A percentile compares a stretch with the other conserved stretches of the same genome.
Evolutionary conservation across 768 basidiomycete genomes (phyloP).

Genomic region (Clathrus columnatus): DNA sequence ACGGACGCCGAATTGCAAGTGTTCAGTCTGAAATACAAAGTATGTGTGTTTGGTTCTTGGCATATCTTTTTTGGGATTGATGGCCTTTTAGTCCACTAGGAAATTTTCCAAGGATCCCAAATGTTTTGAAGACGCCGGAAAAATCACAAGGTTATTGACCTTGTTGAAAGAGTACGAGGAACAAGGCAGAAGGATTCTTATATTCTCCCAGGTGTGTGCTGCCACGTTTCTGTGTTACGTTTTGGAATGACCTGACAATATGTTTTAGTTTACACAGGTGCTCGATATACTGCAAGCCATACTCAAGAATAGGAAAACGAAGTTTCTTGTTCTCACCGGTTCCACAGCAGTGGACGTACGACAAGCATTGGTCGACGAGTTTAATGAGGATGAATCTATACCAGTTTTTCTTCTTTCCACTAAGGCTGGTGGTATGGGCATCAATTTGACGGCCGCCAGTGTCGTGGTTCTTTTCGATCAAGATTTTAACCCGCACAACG

Average conservation of each 20-base stretch:
- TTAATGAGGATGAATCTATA: constrained; percentile 76
- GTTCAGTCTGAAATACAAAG: constrained; percentile 83
- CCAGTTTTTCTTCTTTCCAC: constrained; percentile 86
- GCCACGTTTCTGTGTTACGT: background rate
- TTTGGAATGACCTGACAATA: background rate
- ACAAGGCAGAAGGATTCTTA: constrained; percentile 72
- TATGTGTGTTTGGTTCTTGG: constrained; percentile 20
- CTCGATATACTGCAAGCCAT: constrained; percentile 87
- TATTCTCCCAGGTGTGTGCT: constrained; percentile 81
- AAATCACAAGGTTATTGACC: constrained; percentile 63
- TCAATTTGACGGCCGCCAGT: constrained; percentile 92
- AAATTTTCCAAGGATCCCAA: constrained; percentile 66
- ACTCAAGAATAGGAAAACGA: constrained; percentile 60
- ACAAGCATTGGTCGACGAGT: constrained; percentile 91
- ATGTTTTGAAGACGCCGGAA: constrained; percentile 83
- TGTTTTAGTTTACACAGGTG: constrained; percentile 81
- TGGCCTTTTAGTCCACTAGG: constrained; percentile 46
- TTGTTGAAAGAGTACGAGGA: constrained; percentile 59
- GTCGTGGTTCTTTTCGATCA: constrained; percentile 98
- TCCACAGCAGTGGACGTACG: constrained; percentile 90
- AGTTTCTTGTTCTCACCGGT: constrained; percentile 82
- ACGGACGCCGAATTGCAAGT: constrained; percentile 91
- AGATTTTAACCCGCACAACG: constrained; percentile 97
- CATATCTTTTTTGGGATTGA: background rate
- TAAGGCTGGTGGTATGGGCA: constrained; percentile 92